A percentile compares a stretch with the other conserved stretches of the same genome.
phyloP scores from a whole-genome alignment of 75 land plant genomes.

The Selaginella tamariscina region DNA sequence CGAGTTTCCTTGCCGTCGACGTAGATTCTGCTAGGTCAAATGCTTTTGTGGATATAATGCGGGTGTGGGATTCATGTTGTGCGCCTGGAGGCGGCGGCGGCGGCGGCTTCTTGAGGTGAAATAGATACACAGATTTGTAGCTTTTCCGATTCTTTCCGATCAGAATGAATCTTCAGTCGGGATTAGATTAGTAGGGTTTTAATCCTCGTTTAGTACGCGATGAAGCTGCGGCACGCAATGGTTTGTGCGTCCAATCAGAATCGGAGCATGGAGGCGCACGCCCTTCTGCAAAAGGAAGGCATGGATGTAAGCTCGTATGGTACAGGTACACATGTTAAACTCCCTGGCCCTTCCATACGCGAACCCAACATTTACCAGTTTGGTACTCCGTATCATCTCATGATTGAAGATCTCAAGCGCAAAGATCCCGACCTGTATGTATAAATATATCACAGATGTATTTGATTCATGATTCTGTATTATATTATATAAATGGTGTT shows the following conservation, averaged over 20 bases:
- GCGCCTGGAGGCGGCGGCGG: no score
- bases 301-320: conserved; percentile 93
- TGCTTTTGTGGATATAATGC: no score
- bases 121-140: no score
- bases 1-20: no score
- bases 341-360: conserved; percentile 84
- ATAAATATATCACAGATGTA: background rate
- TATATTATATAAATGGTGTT: no score
- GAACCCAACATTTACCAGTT: conserved; percentile 92
- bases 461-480: no score
- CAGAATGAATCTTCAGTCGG: no score
- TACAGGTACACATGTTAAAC: conserved; percentile 85
- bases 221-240: conserved; percentile 89
- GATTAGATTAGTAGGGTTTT: background rate
- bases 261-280: conserved; percentile 96
- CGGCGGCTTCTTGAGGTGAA: no score
- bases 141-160: no score
- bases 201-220: conserved; percentile 14
- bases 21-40: no score
- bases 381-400: conserved; percentile 83
- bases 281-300: conserved; percentile 52
- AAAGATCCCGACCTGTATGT: conserved; percentile 87
- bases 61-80: no score
- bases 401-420: conserved; percentile 82
- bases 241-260: conserved; percentile 99